Evolutionary conservation across 768 basidiomycete species (phyloP), one percentile per base, ranked within the genome.

Genomic region (Calocera cornea): DNA sequence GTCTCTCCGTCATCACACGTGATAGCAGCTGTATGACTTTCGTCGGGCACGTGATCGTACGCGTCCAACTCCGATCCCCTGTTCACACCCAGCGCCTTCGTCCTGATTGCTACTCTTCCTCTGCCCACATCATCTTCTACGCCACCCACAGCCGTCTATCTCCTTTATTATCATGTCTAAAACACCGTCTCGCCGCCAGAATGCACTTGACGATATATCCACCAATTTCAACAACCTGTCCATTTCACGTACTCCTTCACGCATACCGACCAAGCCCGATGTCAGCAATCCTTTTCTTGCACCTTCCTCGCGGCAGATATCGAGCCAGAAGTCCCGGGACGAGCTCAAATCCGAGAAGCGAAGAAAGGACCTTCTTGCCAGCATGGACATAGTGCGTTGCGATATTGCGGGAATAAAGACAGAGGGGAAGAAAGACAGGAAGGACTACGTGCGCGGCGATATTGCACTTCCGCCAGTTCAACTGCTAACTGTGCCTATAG

Each of bases 241-340:
- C 14, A 33, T 60, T 27, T 60, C 54, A 33, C 54, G 54, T 19
- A 60, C 54, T 60, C 54, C 54, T 60, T 60, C 54, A 27, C 54
- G 31, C 10, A 60, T 29, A 11, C 11, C 22, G 16, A 27, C 14
- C 54, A 60, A 60, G 31, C 2, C 54, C 8, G 54, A 60, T 33
- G 54, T 60, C 54, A 60, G 14, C 54, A 60, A 60, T 60, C 54
- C 54, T 27, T 60, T 60, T 27, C 54, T 60, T 27, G 54, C 54
- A 31, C 54, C 54, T 11, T 11, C 54, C 19, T 60, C 54, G 14
- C 14, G 31, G 22, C 54, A 27, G 27, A 2, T 60, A 2, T 27
- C 31, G 14, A 2, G 24, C 7, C 54, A 60, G 54, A 60, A 60
- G 31, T 60, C 54, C 2, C 14, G 16, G 31, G 54, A 27, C 31